Conservation (phyloP, 108 stramenopile genomes). For the Licmophora abbreviata region DNA sequence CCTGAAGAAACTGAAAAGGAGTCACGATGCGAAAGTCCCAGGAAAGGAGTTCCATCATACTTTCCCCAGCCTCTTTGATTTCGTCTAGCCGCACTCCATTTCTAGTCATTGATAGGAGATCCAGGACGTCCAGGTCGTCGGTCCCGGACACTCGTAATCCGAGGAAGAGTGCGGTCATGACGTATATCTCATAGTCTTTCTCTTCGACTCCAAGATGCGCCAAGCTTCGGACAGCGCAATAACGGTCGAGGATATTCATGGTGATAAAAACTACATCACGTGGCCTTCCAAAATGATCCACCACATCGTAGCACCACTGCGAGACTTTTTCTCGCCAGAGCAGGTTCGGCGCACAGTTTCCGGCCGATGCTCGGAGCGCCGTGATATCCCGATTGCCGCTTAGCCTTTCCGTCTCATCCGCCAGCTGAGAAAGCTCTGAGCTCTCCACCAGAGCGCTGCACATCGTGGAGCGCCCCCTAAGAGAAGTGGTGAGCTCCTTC, state of each 20-base stretch:
- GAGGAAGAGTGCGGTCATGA: slow-evolving; percentile 33
- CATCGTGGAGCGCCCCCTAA: too few species aligned
- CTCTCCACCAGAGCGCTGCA: too few species aligned
- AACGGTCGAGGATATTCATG: slow-evolving; percentile 45
- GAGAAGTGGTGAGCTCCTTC: too few species aligned
- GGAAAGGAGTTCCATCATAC: slow-evolving; percentile 16
- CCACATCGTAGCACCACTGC: slow-evolving; percentile 42
- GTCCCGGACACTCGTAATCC: slow-evolving; percentile 23
- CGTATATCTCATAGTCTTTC: slow-evolving; percentile 19
- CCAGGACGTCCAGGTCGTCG: slow-evolving; percentile 15
- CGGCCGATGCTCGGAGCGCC: too few species aligned
- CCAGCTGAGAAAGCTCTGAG: too few species aligned
- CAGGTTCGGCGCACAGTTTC: neutral
- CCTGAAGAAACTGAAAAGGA: slow-evolving; percentile 23
- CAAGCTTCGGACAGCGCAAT: slow-evolving; percentile 1
- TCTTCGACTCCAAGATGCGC: slow-evolving; percentile 6
- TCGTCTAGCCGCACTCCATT: slow-evolving; percentile 12
- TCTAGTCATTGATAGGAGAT: slow-evolving; percentile 23
- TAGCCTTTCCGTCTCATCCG: too few species aligned
- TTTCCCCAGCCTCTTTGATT: slow-evolving; percentile 18
- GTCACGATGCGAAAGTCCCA: slow-evolving; percentile 18
- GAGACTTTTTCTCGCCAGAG: slow-evolving; percentile 36
- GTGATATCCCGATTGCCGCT: too few species aligned
- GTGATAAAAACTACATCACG: slow-evolving; percentile 27
- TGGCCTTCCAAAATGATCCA: slow-evolving; percentile 27